A percentile compares a stretch with the other conserved stretches of the same genome.
phyloP scores from a whole-genome alignment of 495 filamentous ascomycete species.

The Hypomontagnella monticulosa region DNA sequence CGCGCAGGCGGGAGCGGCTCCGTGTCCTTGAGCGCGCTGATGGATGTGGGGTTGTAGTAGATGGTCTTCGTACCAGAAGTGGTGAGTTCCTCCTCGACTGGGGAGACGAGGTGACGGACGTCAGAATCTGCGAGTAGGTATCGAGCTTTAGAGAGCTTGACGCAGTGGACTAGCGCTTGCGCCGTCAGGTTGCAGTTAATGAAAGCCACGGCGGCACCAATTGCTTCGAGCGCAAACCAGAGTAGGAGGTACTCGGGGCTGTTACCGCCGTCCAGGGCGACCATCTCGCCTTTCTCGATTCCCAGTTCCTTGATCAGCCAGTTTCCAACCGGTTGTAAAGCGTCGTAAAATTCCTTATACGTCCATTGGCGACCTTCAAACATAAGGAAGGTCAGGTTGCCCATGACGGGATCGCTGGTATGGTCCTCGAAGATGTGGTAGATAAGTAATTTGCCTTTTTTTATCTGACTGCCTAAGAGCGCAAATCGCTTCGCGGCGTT shows the following conservation, averaged over 20 bases:
- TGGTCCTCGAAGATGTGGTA: slow-evolving; percentile 50
- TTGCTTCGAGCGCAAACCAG: slow-evolving; percentile 58
- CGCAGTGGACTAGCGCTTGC: slow-evolving; percentile 46
- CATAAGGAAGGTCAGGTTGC: slow-evolving; percentile 46
- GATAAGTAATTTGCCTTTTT: slow-evolving; percentile 35
- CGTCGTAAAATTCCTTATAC: slow-evolving; percentile 45
- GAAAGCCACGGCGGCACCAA: slow-evolving; percentile 55
- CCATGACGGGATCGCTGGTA: slow-evolving; percentile 27
- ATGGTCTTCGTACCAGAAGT: slow-evolving; percentile 33
- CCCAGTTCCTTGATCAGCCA: slow-evolving; percentile 55
- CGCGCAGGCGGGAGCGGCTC: slow-evolving; percentile 35
- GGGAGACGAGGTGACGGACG: slow-evolving; percentile 43
- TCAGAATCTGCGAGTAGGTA: slow-evolving; percentile 47
- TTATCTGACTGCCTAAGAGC: slow-evolving; percentile 19
- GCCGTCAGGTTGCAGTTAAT: slow-evolving; percentile 55
- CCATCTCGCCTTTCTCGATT: slow-evolving; percentile 50
- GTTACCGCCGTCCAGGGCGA: slow-evolving; percentile 51
- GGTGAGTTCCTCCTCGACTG: slow-evolving; percentile 40
- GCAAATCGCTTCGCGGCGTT: slow-evolving; percentile 1
- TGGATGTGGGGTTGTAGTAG: slow-evolving; percentile 41
- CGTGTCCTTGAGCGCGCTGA: slow-evolving; percentile 31
- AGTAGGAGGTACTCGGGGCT: slow-evolving; percentile 52
- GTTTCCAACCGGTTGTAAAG: slow-evolving; percentile 46
- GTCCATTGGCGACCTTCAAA: slow-evolving; percentile 53
- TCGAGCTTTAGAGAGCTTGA: slow-evolving; percentile 45